Conservation (phyloP, 2,329 filamentous ascomycete species). For the Penicillium expansum region DNA sequence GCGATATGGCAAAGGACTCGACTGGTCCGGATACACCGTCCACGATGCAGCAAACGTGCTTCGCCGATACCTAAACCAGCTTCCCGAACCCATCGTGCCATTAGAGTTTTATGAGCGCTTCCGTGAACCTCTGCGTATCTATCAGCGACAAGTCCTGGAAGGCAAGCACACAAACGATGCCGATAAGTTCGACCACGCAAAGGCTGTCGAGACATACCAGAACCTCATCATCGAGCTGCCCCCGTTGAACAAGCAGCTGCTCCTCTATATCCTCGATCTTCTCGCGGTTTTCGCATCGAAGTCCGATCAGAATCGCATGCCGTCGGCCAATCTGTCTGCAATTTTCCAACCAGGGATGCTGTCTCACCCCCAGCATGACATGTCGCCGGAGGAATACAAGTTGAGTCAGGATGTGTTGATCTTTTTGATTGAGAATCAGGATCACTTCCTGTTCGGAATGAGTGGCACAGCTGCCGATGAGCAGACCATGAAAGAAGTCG, state of each 20-base stretch:
- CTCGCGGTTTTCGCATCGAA: constrained; percentile 97
- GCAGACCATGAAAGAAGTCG: constrained; percentile 63
- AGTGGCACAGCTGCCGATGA: constrained; percentile 97
- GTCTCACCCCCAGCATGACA: constrained; percentile 89
- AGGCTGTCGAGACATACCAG: constrained; percentile 81
- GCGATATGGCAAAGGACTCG: constrained; percentile 90
- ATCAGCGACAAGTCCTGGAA: constrained; percentile 68
- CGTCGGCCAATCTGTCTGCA: constrained; percentile 85
- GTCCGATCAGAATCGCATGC: constrained; percentile 96
- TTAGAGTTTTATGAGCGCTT: constrained; percentile 90
- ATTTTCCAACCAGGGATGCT: constrained; percentile 98
- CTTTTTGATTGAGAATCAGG: constrained; percentile 97
- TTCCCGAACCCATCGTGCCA: constrained; percentile 95
- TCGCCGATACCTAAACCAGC: constrained; percentile 89
- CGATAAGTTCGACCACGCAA: constrained; percentile 69
- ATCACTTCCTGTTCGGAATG: constrained; percentile 98
- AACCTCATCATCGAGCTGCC: constrained; percentile 88
- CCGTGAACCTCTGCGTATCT: constrained; percentile 70
- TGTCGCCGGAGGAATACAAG: constrained; percentile 91
- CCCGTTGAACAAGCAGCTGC: constrained; percentile 84
- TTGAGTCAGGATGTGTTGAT: constrained; percentile 96
- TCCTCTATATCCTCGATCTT: constrained; percentile 93
- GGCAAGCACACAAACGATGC: constrained; percentile 67
- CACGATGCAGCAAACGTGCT: constrained; percentile 98
- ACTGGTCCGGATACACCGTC: constrained; percentile 97